A percentile compares a stretch with the other conserved stretches of the same genome.
Conservation (phyloP, 2,329 filamentous ascomycete genomes). For the Domatiomyces catenatus region DNA sequence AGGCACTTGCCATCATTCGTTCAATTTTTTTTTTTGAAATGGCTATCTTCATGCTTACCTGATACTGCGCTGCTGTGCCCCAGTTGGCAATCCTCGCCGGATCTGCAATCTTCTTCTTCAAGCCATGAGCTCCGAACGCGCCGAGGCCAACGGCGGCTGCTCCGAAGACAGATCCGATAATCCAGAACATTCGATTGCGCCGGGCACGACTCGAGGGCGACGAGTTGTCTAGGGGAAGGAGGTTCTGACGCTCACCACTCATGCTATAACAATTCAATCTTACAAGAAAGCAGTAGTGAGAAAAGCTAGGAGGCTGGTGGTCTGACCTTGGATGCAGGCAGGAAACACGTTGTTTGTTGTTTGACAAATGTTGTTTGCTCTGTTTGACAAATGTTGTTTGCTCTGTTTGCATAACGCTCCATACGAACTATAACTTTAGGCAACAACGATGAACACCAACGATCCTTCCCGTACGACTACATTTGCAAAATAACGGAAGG, state of each 20-base stretch:
- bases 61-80: slow-evolving; percentile 52
- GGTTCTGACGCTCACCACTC: not conserved
- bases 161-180: slow-evolving; percentile 46
- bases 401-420: too few relatives aligned
- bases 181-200: slow-evolving; percentile 35
- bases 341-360: too few relatives aligned
- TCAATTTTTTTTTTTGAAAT: not conserved
- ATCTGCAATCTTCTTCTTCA: slow-evolving; percentile 46
- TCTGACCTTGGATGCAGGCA: too few relatives aligned
- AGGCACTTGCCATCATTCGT: not conserved
- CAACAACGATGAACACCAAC: too few relatives aligned
- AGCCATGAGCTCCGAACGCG: slow-evolving; percentile 53
- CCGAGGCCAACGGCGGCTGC: slow-evolving; percentile 46
- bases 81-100: slow-evolving; percentile 45
- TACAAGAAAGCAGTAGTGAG: slow-evolving; percentile 2
- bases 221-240: not conserved
- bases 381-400: too few relatives aligned
- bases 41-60: slow-evolving; percentile 29
- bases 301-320: too few relatives aligned
- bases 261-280: not conserved
- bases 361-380: too few relatives aligned
- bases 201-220: not conserved
- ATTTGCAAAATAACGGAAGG: too few relatives aligned
- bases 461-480: too few relatives aligned
- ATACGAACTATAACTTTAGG: too few relatives aligned